phyloP scores from a whole-genome alignment of 1,139 yeast species.

The Meyerozyma carpophila region DNA sequence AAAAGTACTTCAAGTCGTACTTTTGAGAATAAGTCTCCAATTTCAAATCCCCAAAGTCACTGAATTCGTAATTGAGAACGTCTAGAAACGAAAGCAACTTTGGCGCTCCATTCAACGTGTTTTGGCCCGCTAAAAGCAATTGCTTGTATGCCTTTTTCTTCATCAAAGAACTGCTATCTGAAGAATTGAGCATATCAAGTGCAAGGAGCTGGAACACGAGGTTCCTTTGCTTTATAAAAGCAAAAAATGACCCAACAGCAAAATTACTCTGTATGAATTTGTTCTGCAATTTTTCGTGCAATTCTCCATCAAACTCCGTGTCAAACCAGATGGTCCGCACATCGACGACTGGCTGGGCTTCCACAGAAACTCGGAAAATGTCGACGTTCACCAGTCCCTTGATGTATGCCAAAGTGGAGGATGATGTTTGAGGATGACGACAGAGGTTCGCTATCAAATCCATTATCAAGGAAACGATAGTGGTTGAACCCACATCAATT shows the following conservation, averaged over 20 bases:
- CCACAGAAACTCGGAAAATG: slow-evolving; percentile 49
- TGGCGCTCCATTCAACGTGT: slow-evolving; percentile 49
- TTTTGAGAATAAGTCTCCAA: slow-evolving; percentile 35
- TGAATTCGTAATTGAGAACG: slow-evolving; percentile 52
- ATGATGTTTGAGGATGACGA: slow-evolving; percentile 50
- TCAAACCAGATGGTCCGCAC: slow-evolving; percentile 49
- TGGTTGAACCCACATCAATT: slow-evolving; percentile 51
- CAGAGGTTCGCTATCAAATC: slow-evolving; percentile 58
- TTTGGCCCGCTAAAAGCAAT: slow-evolving; percentile 45
- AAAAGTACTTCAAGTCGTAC: slow-evolving; percentile 24
- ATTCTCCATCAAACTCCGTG: slow-evolving; percentile 35
- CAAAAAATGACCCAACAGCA: slow-evolving; percentile 50
- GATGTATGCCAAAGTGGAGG: slow-evolving; percentile 46
- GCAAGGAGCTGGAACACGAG: slow-evolving; percentile 61
- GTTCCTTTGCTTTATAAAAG: slow-evolving; percentile 60
- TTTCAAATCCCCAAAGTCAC: slow-evolving; percentile 31
- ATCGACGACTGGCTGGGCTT: slow-evolving; percentile 51
- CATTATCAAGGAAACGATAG: slow-evolving; percentile 52
- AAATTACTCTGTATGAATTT: slow-evolving; percentile 26
- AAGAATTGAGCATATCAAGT: slow-evolving; percentile 65
- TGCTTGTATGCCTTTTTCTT: slow-evolving; percentile 51
- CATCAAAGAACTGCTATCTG: slow-evolving; percentile 45
- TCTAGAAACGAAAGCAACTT: slow-evolving; percentile 66
- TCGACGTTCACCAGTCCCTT: slow-evolving; percentile 36
- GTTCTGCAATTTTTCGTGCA: slow-evolving; percentile 21